Evolutionary conservation across 192 early-diverging fungal genomes (phyloP).

Genomic region (Entophlyctis luteolus): DNA sequence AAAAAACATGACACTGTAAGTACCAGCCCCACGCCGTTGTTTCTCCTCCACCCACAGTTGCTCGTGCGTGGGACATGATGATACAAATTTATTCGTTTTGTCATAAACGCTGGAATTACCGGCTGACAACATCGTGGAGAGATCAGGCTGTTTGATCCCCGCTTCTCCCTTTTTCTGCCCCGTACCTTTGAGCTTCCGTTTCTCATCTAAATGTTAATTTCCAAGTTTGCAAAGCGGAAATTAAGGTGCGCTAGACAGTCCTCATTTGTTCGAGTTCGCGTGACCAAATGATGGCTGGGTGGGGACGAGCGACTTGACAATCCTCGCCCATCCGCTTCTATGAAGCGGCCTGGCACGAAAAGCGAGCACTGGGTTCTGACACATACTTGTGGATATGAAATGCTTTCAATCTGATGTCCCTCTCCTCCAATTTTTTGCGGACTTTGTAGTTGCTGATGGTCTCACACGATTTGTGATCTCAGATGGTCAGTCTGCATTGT

Average conservation of each 20-base stretch:
- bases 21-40: too few relatives aligned
- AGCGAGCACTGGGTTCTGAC: slow-evolving; percentile 30
- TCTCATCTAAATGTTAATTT: neutral
- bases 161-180: neutral
- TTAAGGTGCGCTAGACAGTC: neutral
- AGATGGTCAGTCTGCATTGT: neutral
- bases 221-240: neutral
- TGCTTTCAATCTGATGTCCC: neutral
- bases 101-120: slow-evolving; percentile 18
- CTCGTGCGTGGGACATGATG: neutral
- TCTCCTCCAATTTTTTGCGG: neutral
- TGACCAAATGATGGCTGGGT: neutral
- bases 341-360: neutral
- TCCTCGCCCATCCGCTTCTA: neutral
- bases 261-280: neutral
- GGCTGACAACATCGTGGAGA: slow-evolving; percentile 15
- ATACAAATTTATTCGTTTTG: neutral
- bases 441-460: neutral
- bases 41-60: too few relatives aligned
- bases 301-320: neutral
- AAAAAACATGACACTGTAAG: too few relatives aligned
- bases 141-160: slow-evolving; percentile 15
- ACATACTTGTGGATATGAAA: neutral
- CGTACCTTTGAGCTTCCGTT: neutral
- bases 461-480: neutral